Evolutionary conservation across 1,284 basidiomycete species (phyloP).

Genomic region (Ustilago bromivora): DNA sequence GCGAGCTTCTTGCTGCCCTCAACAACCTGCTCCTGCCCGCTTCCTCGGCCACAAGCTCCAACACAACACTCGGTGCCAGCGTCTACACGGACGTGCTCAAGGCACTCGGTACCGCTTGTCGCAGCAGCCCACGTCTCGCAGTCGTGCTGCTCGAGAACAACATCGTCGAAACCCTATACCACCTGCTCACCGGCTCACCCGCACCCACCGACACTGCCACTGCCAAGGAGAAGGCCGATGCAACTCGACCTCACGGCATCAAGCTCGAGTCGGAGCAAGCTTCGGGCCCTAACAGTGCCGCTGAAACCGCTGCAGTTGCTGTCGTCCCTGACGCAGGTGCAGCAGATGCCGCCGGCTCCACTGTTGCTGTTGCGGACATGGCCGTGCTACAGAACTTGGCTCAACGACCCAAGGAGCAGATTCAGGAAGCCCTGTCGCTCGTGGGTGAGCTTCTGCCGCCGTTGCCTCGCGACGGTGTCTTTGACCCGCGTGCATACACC

Average conservation of each 20-base stretch:
- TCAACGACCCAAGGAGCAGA: slow-evolving; percentile 87
- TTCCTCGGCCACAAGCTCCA: slow-evolving; percentile 43
- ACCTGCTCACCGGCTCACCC: slow-evolving; percentile 65
- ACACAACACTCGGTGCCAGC: slow-evolving; percentile 51
- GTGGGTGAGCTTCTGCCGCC: slow-evolving; percentile 65
- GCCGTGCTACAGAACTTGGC: slow-evolving; percentile 96
- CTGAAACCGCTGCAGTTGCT: slow-evolving; percentile 50
- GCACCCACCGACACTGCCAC: slow-evolving; percentile 38
- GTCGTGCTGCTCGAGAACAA: slow-evolving; percentile 63
- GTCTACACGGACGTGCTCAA: slow-evolving; percentile 65
- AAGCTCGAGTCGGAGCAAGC: slow-evolving; percentile 41
- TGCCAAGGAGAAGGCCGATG: slow-evolving; percentile 22
- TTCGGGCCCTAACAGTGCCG: slow-evolving; percentile 31
- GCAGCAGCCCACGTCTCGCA: slow-evolving; percentile 57
- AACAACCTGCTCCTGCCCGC: slow-evolving; percentile 60
- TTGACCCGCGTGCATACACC: slow-evolving; percentile 88
- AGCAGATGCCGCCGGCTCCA: slow-evolving; percentile 18
- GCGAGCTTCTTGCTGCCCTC: slow-evolving; percentile 55
- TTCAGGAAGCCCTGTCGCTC: slow-evolving; percentile 65
- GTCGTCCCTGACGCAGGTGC: slow-evolving; percentile 35
- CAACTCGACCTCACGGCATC: slow-evolving; percentile 29
- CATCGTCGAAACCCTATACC: slow-evolving; percentile 66
- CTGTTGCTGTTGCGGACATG: slow-evolving; percentile 77
- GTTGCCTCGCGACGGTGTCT: slow-evolving; percentile 81
- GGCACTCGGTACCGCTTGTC: slow-evolving; percentile 60